Evolutionary conservation across 2,329 filamentous ascomycete genomes (phyloP), one percentile per base, ranked within the genome.

Genomic region (Clarireedia hainanense): DNA sequence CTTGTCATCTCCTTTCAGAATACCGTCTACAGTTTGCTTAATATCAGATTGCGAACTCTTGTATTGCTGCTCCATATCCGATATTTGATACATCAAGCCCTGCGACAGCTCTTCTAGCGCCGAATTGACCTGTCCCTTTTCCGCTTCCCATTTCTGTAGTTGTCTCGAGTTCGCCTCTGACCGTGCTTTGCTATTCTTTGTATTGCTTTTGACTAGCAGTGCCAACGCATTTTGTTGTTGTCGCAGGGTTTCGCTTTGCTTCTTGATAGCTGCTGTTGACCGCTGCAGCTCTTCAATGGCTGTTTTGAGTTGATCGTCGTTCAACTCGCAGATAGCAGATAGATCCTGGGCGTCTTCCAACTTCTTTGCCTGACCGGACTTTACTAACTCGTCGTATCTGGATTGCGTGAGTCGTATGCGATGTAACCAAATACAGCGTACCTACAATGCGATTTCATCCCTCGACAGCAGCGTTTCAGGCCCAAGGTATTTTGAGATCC

Each of bases 211-310:
- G 4, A 78, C 71, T 61, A 80, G 72, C 24, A 80, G 68, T 36
- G 75, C 75, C 52, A 88, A 68, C 9, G 83, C 83, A 62, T 80
- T 77, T 58, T 81, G 80, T 67, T 89, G 85, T 50, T 78, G 74
- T 55, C 77, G 76, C 17, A 89, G 67, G 0, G 77, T 74, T 64
- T 83, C 80, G 27, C 78, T 83, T 65, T 89, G 85, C 68, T 79
- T 79, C 59, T 80, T 75, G 27, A 89, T 86, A 17, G 77, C 78
- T 17, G 76, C 76, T 0, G 86, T 88, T 1, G 85, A 87, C 39
- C 74, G 74, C 57, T 80, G 76, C n/a, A 90, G 73, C 52, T 85
- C 80, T 3, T 79, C 75, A 50, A 87, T 81, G 15, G 86, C 85
- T 42, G 73, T 69, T 52, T 75, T 74, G 55, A 89, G 73, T 51